Conservation (phyloP, 2,329 filamentous ascomycete genomes). For the Stemphylium lycopersici region DNA sequence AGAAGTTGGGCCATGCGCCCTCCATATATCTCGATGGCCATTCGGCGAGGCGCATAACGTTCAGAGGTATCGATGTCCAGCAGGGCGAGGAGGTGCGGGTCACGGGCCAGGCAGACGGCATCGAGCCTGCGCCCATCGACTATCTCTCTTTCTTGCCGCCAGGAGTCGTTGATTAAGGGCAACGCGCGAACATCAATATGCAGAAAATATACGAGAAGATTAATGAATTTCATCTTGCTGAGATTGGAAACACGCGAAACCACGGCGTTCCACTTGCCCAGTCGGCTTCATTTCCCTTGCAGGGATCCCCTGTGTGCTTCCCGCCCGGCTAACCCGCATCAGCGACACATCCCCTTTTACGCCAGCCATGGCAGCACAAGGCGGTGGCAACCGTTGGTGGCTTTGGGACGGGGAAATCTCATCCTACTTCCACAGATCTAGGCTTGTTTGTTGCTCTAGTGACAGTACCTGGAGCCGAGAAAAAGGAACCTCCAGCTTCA, state of each 20-base stretch:
- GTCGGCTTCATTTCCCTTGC: slow-evolving; percentile 19
- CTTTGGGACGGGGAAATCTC: slow-evolving; percentile 16
- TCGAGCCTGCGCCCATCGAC: slow-evolving; percentile 70
- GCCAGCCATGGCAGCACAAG: slow-evolving; percentile 11
- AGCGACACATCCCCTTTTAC: slow-evolving; percentile 8
- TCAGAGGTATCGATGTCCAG: slow-evolving; percentile 56
- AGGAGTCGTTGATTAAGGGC: slow-evolving; percentile 61
- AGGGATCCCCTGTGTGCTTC: slow-evolving; percentile 10
- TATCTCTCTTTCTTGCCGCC: slow-evolving; percentile 68
- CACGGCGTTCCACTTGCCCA: background rate
- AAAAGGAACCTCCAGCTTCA: slow-evolving; percentile 1
- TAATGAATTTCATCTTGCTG: slow-evolving; percentile 2
- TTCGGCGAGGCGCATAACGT: slow-evolving; percentile 68
- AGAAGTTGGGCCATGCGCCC: slow-evolving; percentile 63
- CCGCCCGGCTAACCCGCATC: slow-evolving; percentile 6
- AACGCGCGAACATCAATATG: background rate
- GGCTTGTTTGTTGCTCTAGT: slow-evolving; percentile 7
- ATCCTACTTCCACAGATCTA: slow-evolving; percentile 1
- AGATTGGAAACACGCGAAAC: slow-evolving; percentile 2
- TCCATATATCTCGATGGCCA: slow-evolving; percentile 68
- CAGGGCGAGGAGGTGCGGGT: slow-evolving; percentile 62
- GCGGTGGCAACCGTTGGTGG: slow-evolving; percentile 19
- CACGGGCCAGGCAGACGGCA: slow-evolving; percentile 63
- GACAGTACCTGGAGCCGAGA: slow-evolving; percentile 1
- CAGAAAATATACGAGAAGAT: background rate